These are phyloP conservation scores for Camelina sativa DNA, from an alignment of 345 rosid genomes.

Conservation along the genomic window DNA sequence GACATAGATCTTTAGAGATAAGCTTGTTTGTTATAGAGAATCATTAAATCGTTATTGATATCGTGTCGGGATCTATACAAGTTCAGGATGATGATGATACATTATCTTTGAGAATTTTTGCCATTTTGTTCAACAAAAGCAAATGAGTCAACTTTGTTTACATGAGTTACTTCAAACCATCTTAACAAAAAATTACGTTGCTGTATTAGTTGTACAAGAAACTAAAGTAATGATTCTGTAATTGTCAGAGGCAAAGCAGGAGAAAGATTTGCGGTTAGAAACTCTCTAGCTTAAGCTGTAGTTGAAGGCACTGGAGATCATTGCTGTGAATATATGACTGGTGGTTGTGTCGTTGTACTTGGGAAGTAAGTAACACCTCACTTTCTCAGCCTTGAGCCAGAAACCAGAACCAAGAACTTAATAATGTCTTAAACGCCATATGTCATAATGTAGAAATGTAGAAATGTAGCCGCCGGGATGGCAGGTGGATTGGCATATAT, in stretches of 20 bases:
- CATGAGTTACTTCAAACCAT: conserved; percentile 1
- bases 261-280: conserved; percentile 96
- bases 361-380: conserved; percentile 76
- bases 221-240: conserved; percentile 58
- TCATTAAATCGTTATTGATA: conserved; percentile 15
- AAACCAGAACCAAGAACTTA: conserved; percentile 10
- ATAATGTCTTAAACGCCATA: background rate
- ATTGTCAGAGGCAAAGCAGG: conserved; percentile 96
- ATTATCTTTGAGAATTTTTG: conserved; percentile 32
- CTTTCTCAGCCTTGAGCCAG: background rate
- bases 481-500: conserved; percentile 95
- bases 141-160: conserved; percentile 19
- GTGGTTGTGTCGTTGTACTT: conserved; percentile 92
- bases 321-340: conserved; percentile 98
- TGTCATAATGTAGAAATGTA: no score
- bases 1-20: conserved; percentile 51
- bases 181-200: background rate
- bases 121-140: conserved; percentile 1
- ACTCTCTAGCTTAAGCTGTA: conserved; percentile 92
- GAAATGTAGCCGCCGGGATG: no score
- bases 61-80: background rate
- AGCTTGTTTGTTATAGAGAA: conserved; percentile 12
- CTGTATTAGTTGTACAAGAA: conserved; percentile 31
- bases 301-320: conserved; percentile 99
- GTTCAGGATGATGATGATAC: conserved; percentile 10